Evolutionary conservation across 2,329 filamentous ascomycete species (phyloP).

Genomic region (Pseudogymnoascus sp.): DNA sequence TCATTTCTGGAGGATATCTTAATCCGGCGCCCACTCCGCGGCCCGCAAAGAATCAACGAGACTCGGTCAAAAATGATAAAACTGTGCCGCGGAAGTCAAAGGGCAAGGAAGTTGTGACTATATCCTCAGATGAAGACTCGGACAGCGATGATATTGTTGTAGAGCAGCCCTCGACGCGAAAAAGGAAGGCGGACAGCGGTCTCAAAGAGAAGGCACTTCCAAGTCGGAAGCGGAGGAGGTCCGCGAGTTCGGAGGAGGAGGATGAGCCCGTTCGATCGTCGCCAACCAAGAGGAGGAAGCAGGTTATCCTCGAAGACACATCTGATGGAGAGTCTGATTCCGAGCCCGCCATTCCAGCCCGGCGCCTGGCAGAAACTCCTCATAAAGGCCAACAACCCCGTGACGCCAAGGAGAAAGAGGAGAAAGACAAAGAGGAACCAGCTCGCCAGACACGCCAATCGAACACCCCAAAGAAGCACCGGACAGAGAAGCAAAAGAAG

Average conservation of each 20-base stretch:
- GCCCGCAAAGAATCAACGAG: background rate
- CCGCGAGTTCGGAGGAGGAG: background rate
- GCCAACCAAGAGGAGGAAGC: background rate
- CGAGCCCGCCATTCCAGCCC: background rate
- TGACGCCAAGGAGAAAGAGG: background rate
- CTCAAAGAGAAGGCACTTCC: background rate
- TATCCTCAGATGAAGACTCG: background rate
- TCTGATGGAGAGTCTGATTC: background rate
- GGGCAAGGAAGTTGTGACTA: background rate
- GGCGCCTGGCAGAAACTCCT: background rate
- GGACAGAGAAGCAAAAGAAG: constrained; percentile 35
- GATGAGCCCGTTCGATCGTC: background rate
- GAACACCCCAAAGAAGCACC: constrained; percentile 20
- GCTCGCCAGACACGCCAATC: background rate
- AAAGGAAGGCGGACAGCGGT: background rate
- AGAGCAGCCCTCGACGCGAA: background rate
- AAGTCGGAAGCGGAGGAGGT: background rate
- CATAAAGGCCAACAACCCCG: background rate
- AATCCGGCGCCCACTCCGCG: background rate
- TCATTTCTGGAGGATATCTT: background rate
- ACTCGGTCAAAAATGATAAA: background rate
- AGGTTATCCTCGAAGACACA: background rate
- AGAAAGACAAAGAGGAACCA: background rate
- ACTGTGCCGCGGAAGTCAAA: background rate
- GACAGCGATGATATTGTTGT: background rate